Base-by-base conservation (phyloP, 352 stramenopile species). In the Phytophthora syringae region DNA sequence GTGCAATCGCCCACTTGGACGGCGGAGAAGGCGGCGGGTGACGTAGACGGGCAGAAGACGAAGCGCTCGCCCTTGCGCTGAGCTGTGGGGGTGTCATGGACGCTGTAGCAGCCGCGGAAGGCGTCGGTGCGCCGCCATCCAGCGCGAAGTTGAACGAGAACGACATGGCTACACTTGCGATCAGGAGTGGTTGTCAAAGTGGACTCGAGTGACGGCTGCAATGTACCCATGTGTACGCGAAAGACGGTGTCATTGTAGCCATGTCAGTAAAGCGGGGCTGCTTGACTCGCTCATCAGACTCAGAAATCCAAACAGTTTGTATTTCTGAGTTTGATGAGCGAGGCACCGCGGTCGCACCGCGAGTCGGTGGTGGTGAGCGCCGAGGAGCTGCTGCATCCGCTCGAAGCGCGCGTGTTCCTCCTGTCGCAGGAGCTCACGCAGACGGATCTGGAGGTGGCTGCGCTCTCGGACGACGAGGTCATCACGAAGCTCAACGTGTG, bases 91-190 rank as follows among this genome's bases (percentile, higher is more conserved):
- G 39, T 6, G 48, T 12, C 7, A 24, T 36, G 39, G 16, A 1
- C 36, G 25, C 11, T 22, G 9, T 28, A 32, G 24, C 27, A 12
- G 40, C 5, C 0, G 43, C 28, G 11, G 48, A 16, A 2, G 49
- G 9, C 25, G 28, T 21, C 7, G 50, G 5, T 10, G 48, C 45
- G 9, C 22, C 30, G 40, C n/a, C 49, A 16, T 70, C 70, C 36
- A 90, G 52, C 11, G 74, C 57, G 70, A 92, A 92, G 67, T 90
- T 90, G 70, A 92, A 92, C 58, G 76, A 79, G 69, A 92, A 92
- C 0, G 58, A 55, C 47, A 67, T 39, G 7, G 24, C 16, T 36
- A 28, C 37, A 43, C 16, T 20, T 16, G n/a, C 10, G 16, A 20
- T 5, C 43, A 30, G 21, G 42, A 50, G 43, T 55, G 24, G 32